Base-by-base conservation (phyloP, 2,329 filamentous ascomycete species). In the Sarocladium kiliense region DNA sequence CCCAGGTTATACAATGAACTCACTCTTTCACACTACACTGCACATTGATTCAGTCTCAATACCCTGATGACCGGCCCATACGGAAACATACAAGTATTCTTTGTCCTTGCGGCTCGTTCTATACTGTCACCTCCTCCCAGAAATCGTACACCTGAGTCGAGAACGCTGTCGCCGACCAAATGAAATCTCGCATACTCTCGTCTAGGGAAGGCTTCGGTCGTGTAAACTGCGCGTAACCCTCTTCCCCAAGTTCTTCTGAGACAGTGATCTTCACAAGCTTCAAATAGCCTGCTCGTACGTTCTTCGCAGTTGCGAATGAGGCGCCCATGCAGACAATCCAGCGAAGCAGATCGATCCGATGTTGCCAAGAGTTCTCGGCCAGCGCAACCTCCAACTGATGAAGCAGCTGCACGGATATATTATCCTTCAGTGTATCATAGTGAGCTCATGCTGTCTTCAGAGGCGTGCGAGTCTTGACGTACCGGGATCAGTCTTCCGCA, bases 121-220 rank as follows among this genome's bases (percentile, higher is more conserved):
- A n/a, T n/a, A n/a, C n/a, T n/a, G 30, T 25, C 25, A 42, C 54
- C n/a, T 69, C 67, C 51, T 66, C 61, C 68, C 67, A 73, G 45
- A 74, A 66, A 2, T 41, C 58, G 44, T 64, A 65, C 0, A 68
- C 64, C 1, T 65, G 63, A 3, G 56, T 36, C 42, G 54, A 12
- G 51, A 74, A 74, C 27, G 69, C 70, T 3, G 61, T 64, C 1
- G 72, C 67, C 10, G 72, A 75, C 72, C 72, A 75, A 34, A 71
- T 68, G 47, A 73, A 75, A 26, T 62, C 61, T 49, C 63, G 64
- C 39, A 74, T 54, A 21, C 69, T 62, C 16, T 45, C 42, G 26
- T 66, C 59, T 21, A 72, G 19, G 37, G 66, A 64, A 7, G 61
- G 23, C 68, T 69, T 73, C 42, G 71, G 68, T 11, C 5, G 58